These are phyloP conservation scores for Sanghuangporus sanghuang DNA, from an alignment of 1,284 basidiomycete species.

Conservation along the genomic window DNA sequence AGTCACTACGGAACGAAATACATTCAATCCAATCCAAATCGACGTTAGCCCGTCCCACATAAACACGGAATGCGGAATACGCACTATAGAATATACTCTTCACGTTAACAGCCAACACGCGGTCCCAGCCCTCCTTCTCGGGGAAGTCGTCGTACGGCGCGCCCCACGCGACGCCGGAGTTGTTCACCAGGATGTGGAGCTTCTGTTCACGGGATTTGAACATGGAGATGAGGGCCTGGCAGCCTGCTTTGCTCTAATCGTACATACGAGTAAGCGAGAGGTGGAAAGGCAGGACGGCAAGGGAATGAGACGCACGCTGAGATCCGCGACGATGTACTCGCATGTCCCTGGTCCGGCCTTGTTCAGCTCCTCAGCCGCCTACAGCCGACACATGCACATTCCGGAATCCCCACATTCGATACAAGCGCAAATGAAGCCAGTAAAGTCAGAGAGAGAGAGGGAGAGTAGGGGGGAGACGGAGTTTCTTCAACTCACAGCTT, in stretches of 20 bases:
- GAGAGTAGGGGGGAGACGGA: not conserved
- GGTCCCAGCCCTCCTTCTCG: conserved; percentile 81
- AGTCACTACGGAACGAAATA: conserved; percentile 43
- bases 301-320: conserved; percentile 45
- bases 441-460: not conserved
- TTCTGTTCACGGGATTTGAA: conserved; percentile 66
- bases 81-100: conserved; percentile 78
- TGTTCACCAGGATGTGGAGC: conserved; percentile 78
- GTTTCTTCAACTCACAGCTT: conserved; percentile 48
- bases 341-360: conserved; percentile 53
- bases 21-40: not conserved
- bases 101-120: conserved; percentile 72
- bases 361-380: conserved; percentile 60
- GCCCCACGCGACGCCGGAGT: conserved; percentile 80
- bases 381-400: not conserved
- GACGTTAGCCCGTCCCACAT: not conserved
- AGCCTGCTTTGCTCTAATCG: conserved; percentile 69
- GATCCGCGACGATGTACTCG: conserved; percentile 68
- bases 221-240: conserved; percentile 65
- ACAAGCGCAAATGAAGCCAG: not conserved
- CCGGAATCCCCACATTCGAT: conserved; percentile 31
- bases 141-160: conserved; percentile 70
- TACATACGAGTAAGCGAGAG: not conserved
- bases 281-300: not conserved
- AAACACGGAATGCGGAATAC: not conserved